Base-by-base conservation (phyloP, 164 flowering plant species). In the Tetrastigma voinierianum region DNA sequence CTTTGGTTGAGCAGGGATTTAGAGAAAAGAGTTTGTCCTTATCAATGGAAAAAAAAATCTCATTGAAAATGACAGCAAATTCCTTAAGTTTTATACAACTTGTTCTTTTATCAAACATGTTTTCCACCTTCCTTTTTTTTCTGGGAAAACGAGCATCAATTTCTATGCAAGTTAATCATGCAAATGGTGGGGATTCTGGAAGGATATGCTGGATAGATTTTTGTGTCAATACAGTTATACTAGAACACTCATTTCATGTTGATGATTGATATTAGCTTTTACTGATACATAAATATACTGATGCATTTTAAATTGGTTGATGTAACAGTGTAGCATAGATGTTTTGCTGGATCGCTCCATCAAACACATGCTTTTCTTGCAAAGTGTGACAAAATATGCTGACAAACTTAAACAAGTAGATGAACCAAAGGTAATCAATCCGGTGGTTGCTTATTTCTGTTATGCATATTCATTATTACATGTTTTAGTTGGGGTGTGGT, bases 311-410 rank as follows among this genome's bases (percentile, higher is more conserved):
- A 8, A 16, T 54, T 74, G 58, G 8, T 75, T 59, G 46, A 40
- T 78, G 67, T 71, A 40, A 74, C 93, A 93, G 98, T 84, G 85
- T 70, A 88, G 90, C 82, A 93, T 91, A 43, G 98, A 93, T 73
- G 69, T 85, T 52, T 79, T 93, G 80, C 75, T 90, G 77, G 94
- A 84, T 53, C 88, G 82, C 17, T 89, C 98, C 32, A 78, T 88
- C 74, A 90, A 85, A 68, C 84, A 93, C 83, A 79, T 93, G 91
- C 67, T 79, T 56, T 93, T 88, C 86, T 78, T 93, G 81, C 92
- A 87, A 81, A 82, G 87, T 47, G 76, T 91, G 70, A 80, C 83
- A 20, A 83, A 83, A 67, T 77, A 86, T 70, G 91, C 87, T 10
- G 89, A 87, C 74, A 82, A 81, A 64, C 81, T 93, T 3, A 84